Percentiles rank a stretch among this genome's conserved stretches.
These are phyloP conservation scores for Lepidium africanum DNA, from an alignment of 345 rosid genomes.

Conservation along the genomic window DNA sequence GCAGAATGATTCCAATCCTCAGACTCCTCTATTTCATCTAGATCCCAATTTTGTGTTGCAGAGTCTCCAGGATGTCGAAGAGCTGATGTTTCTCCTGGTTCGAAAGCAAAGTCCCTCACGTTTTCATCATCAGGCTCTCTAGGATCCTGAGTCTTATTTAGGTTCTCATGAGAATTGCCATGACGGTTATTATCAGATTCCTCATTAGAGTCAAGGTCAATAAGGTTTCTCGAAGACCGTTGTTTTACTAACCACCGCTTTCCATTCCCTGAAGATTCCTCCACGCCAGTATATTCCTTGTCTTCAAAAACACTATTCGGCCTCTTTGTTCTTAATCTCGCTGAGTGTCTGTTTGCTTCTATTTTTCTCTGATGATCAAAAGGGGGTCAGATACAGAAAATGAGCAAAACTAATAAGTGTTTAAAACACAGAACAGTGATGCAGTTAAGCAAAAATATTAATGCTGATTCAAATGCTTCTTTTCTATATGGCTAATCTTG, in stretches of 20 bases:
- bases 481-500: conserved; percentile 8
- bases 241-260: conserved; percentile 41
- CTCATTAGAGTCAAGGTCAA: conserved; percentile 39
- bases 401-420: not conserved
- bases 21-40: conserved; percentile 38
- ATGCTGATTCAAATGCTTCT: not conserved
- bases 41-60: conserved; percentile 17
- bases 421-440: not conserved
- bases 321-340: conserved; percentile 15
- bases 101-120: conserved; percentile 10
- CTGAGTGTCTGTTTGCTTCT: conserved; percentile 8
- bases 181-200: not conserved
- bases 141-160: conserved; percentile 13
- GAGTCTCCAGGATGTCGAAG: conserved; percentile 4
- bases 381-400: not conserved
- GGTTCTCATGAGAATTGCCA: not conserved
- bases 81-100: conserved; percentile 37
- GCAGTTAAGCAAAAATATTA: not conserved
- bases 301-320: conserved; percentile 7
- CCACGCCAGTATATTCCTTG: conserved; percentile 26
- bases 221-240: conserved; percentile 23
- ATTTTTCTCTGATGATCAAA: conserved; percentile 9
- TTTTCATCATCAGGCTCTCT: conserved; percentile 13
- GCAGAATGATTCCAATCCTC: conserved; percentile 21
- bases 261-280: conserved; percentile 37